These are phyloP conservation scores for Aureobasidium pullulans DNA, from an alignment of 2,329 filamentous ascomycete species.

Conservation along the genomic window DNA sequence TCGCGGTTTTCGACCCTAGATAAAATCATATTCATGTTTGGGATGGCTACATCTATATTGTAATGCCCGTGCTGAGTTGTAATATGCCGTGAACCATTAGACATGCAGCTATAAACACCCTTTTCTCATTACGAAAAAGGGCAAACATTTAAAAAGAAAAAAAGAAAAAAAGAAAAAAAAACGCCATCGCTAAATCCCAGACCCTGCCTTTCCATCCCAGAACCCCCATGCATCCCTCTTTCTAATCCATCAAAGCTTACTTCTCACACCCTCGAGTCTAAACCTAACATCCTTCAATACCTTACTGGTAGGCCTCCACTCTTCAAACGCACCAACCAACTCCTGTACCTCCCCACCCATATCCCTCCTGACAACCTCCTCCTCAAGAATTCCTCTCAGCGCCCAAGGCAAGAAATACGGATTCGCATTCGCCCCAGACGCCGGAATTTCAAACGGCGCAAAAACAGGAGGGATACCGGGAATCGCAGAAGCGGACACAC, in stretches of 20 bases:
- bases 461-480: conserved; percentile 27
- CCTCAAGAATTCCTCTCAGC: conserved; percentile 86
- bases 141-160: too few species aligned
- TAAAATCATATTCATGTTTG: too few species aligned
- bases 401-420: conserved; percentile 93
- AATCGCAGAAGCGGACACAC: conserved; percentile 18
- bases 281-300: conserved; percentile 94
- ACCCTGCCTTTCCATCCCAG: background rate
- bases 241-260: conserved; percentile 53
- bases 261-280: conserved; percentile 81
- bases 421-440: conserved; percentile 49
- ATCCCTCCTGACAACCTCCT: conserved; percentile 80
- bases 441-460: conserved; percentile 34
- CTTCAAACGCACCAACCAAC: conserved; percentile 80
- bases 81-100: too few species aligned
- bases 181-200: conserved; percentile 6
- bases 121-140: too few species aligned
- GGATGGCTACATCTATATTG: too few species aligned
- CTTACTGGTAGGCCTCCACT: conserved; percentile 87
- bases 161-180: background rate
- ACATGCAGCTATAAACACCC: too few species aligned
- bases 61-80: too few species aligned
- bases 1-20: too few species aligned
- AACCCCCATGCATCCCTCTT: background rate
- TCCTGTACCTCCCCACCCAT: conserved; percentile 68